phyloP scores from a whole-genome alignment of 495 filamentous ascomycete species.

The Trichoderma virens region DNA sequence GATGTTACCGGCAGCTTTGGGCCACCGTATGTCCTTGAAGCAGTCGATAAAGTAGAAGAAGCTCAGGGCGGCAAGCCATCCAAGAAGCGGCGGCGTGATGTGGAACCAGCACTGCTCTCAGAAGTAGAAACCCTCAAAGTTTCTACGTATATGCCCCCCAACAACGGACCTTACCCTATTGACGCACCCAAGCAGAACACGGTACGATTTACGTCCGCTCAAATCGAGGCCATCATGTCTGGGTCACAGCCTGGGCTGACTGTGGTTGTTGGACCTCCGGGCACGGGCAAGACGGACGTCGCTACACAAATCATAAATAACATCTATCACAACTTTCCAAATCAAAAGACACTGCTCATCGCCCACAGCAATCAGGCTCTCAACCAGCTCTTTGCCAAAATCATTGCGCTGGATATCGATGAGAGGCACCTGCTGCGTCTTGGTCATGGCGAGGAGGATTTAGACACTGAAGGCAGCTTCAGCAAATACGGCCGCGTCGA shows the following conservation, averaged over 20 bases:
- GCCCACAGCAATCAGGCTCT: constrained; percentile 97
- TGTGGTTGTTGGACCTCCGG: constrained; percentile 89
- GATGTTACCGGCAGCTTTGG: constrained; percentile 65
- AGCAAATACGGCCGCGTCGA: constrained; percentile 95
- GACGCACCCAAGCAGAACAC: constrained; percentile 79
- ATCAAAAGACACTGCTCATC: constrained; percentile 83
- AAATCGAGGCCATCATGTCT: constrained; percentile 87
- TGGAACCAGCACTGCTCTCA: constrained; percentile 50
- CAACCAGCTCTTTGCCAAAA: constrained; percentile 99
- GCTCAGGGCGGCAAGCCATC: constrained; percentile 45
- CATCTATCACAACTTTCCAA: constrained; percentile 95
- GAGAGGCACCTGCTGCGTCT: constrained; percentile 87
- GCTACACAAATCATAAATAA: constrained; percentile 98
- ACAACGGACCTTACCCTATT: constrained; percentile 83
- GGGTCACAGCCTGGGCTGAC: constrained; percentile 93
- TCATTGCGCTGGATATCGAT: constrained; percentile 89
- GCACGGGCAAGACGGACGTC: constrained; percentile 97
- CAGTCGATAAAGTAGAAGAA: constrained; percentile 34
- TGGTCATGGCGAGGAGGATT: constrained; percentile 90
- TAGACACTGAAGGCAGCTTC: constrained; percentile 78
- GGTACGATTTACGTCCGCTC: constrained; percentile 82
- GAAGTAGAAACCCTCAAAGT: constrained; percentile 63
- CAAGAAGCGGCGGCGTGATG: constrained; percentile 78
- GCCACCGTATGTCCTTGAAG: constrained; percentile 79
- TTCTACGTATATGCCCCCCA: constrained; percentile 85